A percentile compares a stretch with the other conserved stretches of the same genome.
phyloP scores from a whole-genome alignment of 306 rosid genomes.

The Fragaria iinumae region DNA sequence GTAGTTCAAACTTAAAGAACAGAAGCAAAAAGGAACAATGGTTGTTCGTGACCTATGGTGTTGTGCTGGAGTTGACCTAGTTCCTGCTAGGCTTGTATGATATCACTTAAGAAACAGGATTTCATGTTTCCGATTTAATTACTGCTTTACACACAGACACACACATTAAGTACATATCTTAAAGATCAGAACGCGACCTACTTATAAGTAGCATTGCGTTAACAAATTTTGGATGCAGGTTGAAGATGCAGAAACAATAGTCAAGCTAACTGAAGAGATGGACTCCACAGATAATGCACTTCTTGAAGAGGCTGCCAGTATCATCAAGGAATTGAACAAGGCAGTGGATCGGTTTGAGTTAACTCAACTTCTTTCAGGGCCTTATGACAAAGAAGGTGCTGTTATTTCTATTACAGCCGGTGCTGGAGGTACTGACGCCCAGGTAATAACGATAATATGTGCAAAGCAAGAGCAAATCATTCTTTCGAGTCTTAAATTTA shows the following conservation, averaged over 20 bases:
- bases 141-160: background rate
- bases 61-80: background rate
- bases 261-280: slow-evolving; percentile 86
- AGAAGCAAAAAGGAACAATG: background rate
- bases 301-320: slow-evolving; percentile 80
- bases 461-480: slow-evolving; percentile 1
- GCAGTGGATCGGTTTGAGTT: slow-evolving; percentile 80
- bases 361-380: slow-evolving; percentile 94
- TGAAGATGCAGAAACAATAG: slow-evolving; percentile 92
- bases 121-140: background rate
- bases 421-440: slow-evolving; percentile 99
- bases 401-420: slow-evolving; percentile 82
- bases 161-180: background rate
- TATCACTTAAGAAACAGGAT: background rate
- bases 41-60: background rate
- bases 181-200: background rate
- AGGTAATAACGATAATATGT: slow-evolving; percentile 52
- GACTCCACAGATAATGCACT: slow-evolving; percentile 71
- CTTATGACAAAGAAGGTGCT: slow-evolving; percentile 94
- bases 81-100: background rate
- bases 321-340: slow-evolving; percentile 75
- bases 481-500: slow-evolving; percentile 11
- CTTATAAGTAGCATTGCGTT: background rate
- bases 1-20: background rate
- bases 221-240: slow-evolving; percentile 45